Conservation (phyloP, 495 filamentous ascomycete genomes). For the Talaromyces ruber region DNA sequence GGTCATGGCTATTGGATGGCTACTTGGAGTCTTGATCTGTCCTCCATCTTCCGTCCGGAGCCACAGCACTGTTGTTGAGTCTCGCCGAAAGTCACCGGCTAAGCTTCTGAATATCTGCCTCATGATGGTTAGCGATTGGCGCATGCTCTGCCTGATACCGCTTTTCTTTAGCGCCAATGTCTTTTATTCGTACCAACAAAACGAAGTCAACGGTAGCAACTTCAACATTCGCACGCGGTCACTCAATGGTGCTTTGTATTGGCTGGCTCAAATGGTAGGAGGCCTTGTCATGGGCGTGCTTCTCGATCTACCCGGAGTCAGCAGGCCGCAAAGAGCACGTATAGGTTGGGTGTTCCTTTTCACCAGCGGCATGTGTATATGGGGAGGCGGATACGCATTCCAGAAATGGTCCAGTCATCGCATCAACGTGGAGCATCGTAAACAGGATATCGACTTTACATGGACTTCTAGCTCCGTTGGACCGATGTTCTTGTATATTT, state of each 20-base stretch:
- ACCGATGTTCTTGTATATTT: slow-evolving; percentile 47
- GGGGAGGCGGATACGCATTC: slow-evolving; percentile 47
- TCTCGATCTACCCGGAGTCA: slow-evolving; percentile 34
- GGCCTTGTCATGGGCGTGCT: slow-evolving; percentile 38
- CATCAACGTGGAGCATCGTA: slow-evolving; percentile 12
- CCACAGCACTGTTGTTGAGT: slow-evolving; percentile 14
- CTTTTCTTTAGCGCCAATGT: slow-evolving; percentile 60
- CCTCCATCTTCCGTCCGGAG: slow-evolving; percentile 39
- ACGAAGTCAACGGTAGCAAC: slow-evolving; percentile 40
- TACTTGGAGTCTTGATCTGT: slow-evolving; percentile 44
- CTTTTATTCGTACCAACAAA: slow-evolving; percentile 70
- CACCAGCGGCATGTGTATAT: slow-evolving; percentile 37
- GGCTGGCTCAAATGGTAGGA: slow-evolving; percentile 45
- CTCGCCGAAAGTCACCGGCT: slow-evolving; percentile 42
- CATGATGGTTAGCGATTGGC: slow-evolving; percentile 19
- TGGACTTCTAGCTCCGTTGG: slow-evolving; percentile 28
- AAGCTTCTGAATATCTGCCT: neutral
- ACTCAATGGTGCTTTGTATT: slow-evolving; percentile 45
- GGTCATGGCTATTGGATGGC: slow-evolving; percentile 37
- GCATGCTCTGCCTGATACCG: slow-evolving; percentile 38
- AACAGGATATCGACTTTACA: slow-evolving; percentile 32
- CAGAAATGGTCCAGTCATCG: slow-evolving; percentile 34
- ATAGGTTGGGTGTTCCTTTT: slow-evolving; percentile 37
- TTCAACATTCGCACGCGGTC: slow-evolving; percentile 43
- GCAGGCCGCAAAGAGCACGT: slow-evolving; percentile 28